Evolutionary conservation across 2,329 filamentous ascomycete species (phyloP).

Genomic region (Fusarium buxicola): DNA sequence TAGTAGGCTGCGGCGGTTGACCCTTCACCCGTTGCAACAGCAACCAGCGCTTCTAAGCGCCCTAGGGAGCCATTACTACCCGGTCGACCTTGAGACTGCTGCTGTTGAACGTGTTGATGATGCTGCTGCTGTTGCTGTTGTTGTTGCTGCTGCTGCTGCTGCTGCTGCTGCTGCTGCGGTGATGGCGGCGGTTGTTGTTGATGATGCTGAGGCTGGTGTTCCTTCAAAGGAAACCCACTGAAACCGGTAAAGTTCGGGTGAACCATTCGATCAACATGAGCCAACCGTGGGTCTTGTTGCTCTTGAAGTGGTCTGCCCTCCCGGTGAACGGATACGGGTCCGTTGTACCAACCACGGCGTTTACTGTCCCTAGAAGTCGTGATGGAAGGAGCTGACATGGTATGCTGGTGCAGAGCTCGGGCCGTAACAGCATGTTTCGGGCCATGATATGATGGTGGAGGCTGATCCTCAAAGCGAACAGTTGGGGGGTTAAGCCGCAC

Average conservation of each 20-base stretch:
- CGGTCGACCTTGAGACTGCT: conserved; percentile 47
- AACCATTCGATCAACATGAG: conserved; percentile 67
- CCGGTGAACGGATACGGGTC: conserved; percentile 55
- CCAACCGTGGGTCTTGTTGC: conserved; percentile 50
- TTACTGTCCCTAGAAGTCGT: conserved; percentile 70
- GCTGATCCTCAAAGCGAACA: conserved; percentile 67
- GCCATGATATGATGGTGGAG: conserved; percentile 51
- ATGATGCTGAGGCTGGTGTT: conserved; percentile 45
- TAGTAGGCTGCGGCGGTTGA: conserved; percentile 57
- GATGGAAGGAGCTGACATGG: conserved; percentile 68
- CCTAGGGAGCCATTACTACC: conserved; percentile 50
- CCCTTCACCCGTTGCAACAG: conserved; percentile 59
- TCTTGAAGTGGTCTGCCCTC: conserved; percentile 48
- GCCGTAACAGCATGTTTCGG: conserved; percentile 45
- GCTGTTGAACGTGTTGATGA: conserved; percentile 45
- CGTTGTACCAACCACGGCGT: conserved; percentile 79
- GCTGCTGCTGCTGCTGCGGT: conserved; percentile 9
- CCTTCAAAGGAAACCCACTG: conserved; percentile 60
- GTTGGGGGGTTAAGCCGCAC: conserved; percentile 58
- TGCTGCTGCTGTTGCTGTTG: conserved; percentile 29
- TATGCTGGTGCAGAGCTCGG: conserved; percentile 64
- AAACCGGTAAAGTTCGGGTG: conserved; percentile 68
- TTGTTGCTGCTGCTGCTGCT: conserved; percentile 31
- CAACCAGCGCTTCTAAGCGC: conserved; percentile 57
- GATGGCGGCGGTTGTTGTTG: conserved; percentile 39